Evolutionary conservation across 1,284 basidiomycete species (phyloP).

Genomic region (Apiotrichum gracile): DNA sequence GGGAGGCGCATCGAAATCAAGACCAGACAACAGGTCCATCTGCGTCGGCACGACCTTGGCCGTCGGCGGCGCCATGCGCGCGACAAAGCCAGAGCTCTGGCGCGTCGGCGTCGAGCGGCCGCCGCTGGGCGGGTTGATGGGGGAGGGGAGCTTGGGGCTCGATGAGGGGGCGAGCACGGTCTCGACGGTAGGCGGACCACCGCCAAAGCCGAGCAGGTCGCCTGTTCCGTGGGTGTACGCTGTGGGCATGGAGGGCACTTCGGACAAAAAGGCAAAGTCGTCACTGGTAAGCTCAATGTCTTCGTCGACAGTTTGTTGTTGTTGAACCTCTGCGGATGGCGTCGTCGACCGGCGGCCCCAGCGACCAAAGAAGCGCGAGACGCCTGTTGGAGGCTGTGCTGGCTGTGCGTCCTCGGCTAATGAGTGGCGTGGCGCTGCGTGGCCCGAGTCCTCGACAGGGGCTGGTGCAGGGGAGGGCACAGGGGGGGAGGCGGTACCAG

Average conservation of each 20-base stretch:
- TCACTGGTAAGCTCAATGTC: slow-evolving; percentile 42
- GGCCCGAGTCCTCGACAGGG: background rate
- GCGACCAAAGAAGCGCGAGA: slow-evolving; percentile 44
- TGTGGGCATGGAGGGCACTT: slow-evolving; percentile 38
- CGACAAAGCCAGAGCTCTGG: slow-evolving; percentile 14
- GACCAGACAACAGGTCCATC: slow-evolving; percentile 35
- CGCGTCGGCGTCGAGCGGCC: background rate
- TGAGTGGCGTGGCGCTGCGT: background rate
- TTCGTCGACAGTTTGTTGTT: slow-evolving; percentile 5
- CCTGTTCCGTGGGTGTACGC: slow-evolving; percentile 19
- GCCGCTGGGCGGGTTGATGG: slow-evolving; percentile 31
- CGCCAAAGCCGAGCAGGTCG: slow-evolving; percentile 34
- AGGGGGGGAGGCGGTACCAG: slow-evolving; percentile 5
- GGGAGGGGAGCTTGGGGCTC: slow-evolving; percentile 24
- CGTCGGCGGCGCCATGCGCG: slow-evolving; percentile 19
- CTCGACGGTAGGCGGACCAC: slow-evolving; percentile 4
- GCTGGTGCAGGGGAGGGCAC: slow-evolving; percentile 11
- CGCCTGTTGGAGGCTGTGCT: slow-evolving; percentile 19
- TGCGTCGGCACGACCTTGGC: slow-evolving; percentile 9
- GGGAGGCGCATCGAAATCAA: slow-evolving; percentile 26
- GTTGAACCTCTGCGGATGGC: background rate
- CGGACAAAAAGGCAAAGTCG: slow-evolving; percentile 44
- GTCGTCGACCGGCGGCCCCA: slow-evolving; percentile 3
- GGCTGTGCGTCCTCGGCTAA: slow-evolving; percentile 15
- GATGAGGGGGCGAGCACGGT: background rate